Evolutionary conservation across 2,329 filamentous ascomycete species (phyloP), one percentile per base, ranked within the genome.

Genomic region (Orbilia javanica): DNA sequence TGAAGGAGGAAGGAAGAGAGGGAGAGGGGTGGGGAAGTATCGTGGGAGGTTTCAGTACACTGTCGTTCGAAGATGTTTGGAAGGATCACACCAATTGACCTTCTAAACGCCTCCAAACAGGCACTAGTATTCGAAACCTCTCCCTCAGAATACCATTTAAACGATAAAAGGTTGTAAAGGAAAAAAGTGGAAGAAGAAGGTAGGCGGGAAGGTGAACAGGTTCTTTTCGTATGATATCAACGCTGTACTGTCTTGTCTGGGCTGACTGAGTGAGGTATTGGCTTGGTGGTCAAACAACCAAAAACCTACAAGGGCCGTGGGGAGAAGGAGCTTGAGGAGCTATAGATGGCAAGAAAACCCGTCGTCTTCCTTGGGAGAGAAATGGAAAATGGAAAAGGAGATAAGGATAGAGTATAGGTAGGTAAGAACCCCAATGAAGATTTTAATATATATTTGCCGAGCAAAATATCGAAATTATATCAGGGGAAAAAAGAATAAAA

Each of bases 231-330:
- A 57, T 62, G 63, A 68, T 74, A 74, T 75, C 71, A 68, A 75
- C 63, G 62, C 70, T 44, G 63, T 6, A 31, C 29, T 31, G 34
- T 36, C 34, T 29, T 34, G 55, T 25, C 50, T 53, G 52, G 52
- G 31, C 55, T 60, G 55, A 20, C 55, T 39, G 34, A 39, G 55
- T 60, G 55, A 66, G 65, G 66, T 69, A 69, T 36, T 48, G 46
- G 66, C 55, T 60, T 60, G 55, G 55, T 60, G 34, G 73, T 66
- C 73, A 77, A 77, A 77, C 73, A 77, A 34, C 55, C 55, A 77
- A 52, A 48, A 46, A 48, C 44, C 52, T 57, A 71, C 69, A 62
- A 52, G 69, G 69, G 69, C 69, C 69, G 69, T 66, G 44, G 69
- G 53, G 39, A 39, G 64, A 73, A 64, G 60, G 69, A 66, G 36